Evolutionary conservation across 192 early-diverging fungal genomes (phyloP), one percentile per base, ranked within the genome.

Genomic region (Haplosporangium gracile): DNA sequence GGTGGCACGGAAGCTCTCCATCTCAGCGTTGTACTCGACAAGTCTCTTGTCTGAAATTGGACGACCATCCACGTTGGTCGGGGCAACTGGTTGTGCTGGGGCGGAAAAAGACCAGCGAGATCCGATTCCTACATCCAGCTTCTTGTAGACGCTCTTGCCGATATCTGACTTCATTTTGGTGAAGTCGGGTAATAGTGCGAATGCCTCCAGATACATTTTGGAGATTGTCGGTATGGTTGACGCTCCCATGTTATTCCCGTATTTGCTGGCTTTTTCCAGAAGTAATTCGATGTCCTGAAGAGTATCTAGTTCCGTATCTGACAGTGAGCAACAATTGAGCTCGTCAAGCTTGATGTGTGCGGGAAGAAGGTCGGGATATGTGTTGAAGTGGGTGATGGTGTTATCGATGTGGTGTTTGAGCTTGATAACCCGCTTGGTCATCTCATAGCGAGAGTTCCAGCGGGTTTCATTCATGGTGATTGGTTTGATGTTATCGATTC

Each of bases 171-270:
- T 57, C 73, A 74, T 74, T n/a, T 11, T 22, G 5, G 10, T 60
- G 36, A 74, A 57, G 43, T 74, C 36, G 73, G 73, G 53, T 74
- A 74, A 36, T 29, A 60, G 73, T 51, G 5, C 18, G 45, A 39
- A 20, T 18, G 73, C 73, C 34, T 39, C 13, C 32, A 74, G 16
- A 75, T 75, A 75, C 74, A 75, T 75, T 22, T 22, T 75, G 9
- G 75, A 76, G 26, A 76, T 76, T 68, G 40, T 76, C 10, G 75
- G 60, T 76, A 76, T 76, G 11, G 22, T 76, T 4, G 75, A 76
- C 4, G 60, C 60, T 65, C 55, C 75, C 40, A 29, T 43, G 9
- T 39, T 43, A 18, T 65, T 76, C 39, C 55, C 75, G 57, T 76
- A 76, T 43, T 43, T 11, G 75, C 75, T 76, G 6, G 75, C 75